Evolutionary conservation across 1,139 yeast species (phyloP), one percentile per base, ranked within the genome.

Genomic region (Nakaseomyces nivariensis): DNA sequence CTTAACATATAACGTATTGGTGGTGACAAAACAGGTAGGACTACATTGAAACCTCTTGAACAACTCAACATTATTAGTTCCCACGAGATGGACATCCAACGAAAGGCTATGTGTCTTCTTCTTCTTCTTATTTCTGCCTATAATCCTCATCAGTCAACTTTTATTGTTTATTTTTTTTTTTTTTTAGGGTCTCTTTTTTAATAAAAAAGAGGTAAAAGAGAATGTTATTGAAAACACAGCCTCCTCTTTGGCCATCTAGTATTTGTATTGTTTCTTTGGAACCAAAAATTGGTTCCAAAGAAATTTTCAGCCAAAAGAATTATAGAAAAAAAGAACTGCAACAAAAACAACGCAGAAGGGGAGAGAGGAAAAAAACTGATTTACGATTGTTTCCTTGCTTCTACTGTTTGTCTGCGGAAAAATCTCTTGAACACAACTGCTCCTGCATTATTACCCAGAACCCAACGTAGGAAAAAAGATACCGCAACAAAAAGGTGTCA

Each of bases 21-120:
- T 61, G 6, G 59, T 58, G 8, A 62, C 60, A 47, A 61, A 51
- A 48, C 67, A 63, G 2, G 63, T 52, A 1, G 67, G 64, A 49
- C 58, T 59, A 47, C 67, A 63, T 11, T 58, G 53, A 33, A 62
- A 61, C 10, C 53, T 55, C n/a, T 58, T 52, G 10, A 63, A 51
- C 8, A 57, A 38, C 25, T 58, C 63, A 10, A 62, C 48, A 33
- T 59, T 55, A 42, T 52, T 52, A 11, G 60, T 58, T 31, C 56
- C 58, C 1, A 58, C 48, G n/a, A 61, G 58, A 26, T 55, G 52
- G 7, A 61, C 58, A 37, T 52, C 55, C 47, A 64, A 47, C 9
- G 54, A 45, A 40, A 62, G 43, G n/a, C 44, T 26, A 17, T 55
- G 50, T n/a, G 51, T 50, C 43, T 48, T 50, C 31, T 49, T 43